Conservation (phyloP, 495 filamentous ascomycete genomes). For the Podospora tetraspora region DNA sequence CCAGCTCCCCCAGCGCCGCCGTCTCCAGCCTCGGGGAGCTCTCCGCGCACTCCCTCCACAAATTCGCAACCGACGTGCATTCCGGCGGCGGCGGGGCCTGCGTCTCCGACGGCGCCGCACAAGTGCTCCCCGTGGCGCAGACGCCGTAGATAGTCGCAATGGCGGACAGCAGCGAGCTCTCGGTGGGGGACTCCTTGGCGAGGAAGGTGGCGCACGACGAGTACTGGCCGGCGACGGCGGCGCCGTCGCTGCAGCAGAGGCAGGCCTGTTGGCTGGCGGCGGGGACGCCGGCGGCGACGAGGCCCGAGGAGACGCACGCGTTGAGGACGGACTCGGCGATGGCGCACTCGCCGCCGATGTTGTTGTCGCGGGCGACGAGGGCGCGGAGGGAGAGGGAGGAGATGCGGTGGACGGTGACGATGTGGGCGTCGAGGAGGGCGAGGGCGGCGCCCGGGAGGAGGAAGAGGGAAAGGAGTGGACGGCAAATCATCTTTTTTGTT, state of each 20-base stretch:
- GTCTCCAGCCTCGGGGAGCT: slow-evolving; percentile 3
- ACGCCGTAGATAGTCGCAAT: neutral
- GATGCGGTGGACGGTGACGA: neutral
- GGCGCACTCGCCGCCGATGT: slow-evolving; percentile 17
- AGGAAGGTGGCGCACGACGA: slow-evolving; percentile 25
- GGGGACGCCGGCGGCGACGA: slow-evolving; percentile 13
- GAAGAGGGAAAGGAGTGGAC: slow-evolving; percentile 5
- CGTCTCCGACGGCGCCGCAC: neutral
- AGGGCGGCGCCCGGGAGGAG: slow-evolving; percentile 13
- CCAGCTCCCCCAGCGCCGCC: neutral
- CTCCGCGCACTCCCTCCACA: slow-evolving; percentile 14
- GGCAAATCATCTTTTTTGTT: neutral
- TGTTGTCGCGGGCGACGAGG: slow-evolving; percentile 3
- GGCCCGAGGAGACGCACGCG: slow-evolving; percentile 13
- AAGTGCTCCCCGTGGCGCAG: slow-evolving; percentile 4
- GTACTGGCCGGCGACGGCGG: slow-evolving; percentile 15
- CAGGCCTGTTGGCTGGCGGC: slow-evolving; percentile 11
- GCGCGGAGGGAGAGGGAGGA: slow-evolving; percentile 6
- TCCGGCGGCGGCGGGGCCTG: slow-evolving; percentile 7
- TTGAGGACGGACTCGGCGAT: slow-evolving; percentile 16
- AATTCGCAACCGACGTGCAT: slow-evolving; percentile 15
- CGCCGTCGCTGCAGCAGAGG: slow-evolving; percentile 20
- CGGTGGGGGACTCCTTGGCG: slow-evolving; percentile 2
- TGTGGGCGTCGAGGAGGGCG: slow-evolving; percentile 12
- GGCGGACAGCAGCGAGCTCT: slow-evolving; percentile 7